These are phyloP conservation scores for Bromus sterilis DNA, from an alignment of 176 grass and related monocot genomes.

Conservation along the genomic window DNA sequence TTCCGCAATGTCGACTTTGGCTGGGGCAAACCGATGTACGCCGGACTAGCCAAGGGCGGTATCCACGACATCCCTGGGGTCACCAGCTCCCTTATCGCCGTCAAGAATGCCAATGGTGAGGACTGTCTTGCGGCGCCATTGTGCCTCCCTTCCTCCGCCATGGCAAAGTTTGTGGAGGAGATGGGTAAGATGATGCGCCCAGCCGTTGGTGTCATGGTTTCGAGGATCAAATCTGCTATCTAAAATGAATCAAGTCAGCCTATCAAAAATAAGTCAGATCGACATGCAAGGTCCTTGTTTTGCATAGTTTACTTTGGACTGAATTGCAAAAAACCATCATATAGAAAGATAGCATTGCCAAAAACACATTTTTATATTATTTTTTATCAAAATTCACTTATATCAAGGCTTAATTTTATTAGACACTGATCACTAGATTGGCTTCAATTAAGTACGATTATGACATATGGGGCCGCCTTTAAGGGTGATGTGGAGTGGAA, in stretches of 20 bases:
- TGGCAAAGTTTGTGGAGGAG: constrained; percentile 46
- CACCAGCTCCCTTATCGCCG: constrained; percentile 55
- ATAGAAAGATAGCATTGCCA: too few species aligned
- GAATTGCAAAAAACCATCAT: too few species aligned
- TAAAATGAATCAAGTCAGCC: background rate
- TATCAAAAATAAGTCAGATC: too few species aligned
- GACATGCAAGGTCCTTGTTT: too few species aligned
- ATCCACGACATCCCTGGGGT: constrained; percentile 54
- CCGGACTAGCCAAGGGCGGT: constrained; percentile 46
- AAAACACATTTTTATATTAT: too few species aligned
- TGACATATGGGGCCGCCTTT: too few species aligned
- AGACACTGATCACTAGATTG: too few species aligned
- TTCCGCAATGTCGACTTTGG: constrained; percentile 59
- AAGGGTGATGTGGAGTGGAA: too few species aligned
- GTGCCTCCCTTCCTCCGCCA: constrained; percentile 52
- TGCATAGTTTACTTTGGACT: too few species aligned
- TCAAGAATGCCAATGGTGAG: constrained; percentile 51
- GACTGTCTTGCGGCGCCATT: constrained; percentile 45
- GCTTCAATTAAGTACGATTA: too few species aligned
- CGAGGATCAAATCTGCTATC: constrained; percentile 29
- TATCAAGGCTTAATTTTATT: too few species aligned
- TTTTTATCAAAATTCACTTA: too few species aligned
- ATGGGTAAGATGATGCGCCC: constrained; percentile 30
- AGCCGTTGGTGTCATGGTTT: background rate
- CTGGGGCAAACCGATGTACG: constrained; percentile 57